These are phyloP conservation scores for Alternaria atra DNA, from an alignment of 2,329 filamentous ascomycete genomes.

Conservation along the genomic window DNA sequence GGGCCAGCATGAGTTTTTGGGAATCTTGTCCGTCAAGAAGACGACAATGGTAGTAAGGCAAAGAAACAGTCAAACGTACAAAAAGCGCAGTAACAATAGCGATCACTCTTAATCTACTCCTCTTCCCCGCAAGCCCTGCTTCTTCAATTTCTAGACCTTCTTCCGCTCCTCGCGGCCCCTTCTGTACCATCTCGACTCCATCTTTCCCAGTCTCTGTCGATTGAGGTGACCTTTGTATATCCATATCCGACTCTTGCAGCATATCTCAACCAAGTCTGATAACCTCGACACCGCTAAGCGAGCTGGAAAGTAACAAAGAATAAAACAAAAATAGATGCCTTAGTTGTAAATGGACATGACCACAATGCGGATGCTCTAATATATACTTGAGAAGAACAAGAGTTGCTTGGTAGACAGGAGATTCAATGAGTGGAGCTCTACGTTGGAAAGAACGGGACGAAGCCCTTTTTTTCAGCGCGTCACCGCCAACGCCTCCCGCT, in stretches of 20 bases:
- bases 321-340: background rate
- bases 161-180: background rate
- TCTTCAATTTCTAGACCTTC: constrained; percentile 9
- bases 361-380: background rate
- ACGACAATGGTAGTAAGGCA: background rate
- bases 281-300: background rate
- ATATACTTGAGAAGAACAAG: background rate
- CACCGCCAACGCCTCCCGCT: constrained; percentile 1
- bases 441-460: background rate
- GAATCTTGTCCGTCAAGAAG: background rate
- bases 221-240: background rate
- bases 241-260: background rate
- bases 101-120: constrained; percentile 37
- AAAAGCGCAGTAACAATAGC: constrained; percentile 45
- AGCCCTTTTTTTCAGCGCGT: constrained; percentile 14
- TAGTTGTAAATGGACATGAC: background rate
- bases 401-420: background rate
- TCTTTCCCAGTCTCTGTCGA: background rate
- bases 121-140: constrained; percentile 18
- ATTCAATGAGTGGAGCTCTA: background rate
- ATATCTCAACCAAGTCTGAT: background rate
- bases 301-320: background rate
- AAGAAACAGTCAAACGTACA: constrained; percentile 28
- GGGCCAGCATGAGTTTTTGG: background rate
- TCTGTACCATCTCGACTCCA: background rate